Evolutionary conservation across 179 eudicot species (phyloP).

Genomic region (Beta corolliflora): DNA sequence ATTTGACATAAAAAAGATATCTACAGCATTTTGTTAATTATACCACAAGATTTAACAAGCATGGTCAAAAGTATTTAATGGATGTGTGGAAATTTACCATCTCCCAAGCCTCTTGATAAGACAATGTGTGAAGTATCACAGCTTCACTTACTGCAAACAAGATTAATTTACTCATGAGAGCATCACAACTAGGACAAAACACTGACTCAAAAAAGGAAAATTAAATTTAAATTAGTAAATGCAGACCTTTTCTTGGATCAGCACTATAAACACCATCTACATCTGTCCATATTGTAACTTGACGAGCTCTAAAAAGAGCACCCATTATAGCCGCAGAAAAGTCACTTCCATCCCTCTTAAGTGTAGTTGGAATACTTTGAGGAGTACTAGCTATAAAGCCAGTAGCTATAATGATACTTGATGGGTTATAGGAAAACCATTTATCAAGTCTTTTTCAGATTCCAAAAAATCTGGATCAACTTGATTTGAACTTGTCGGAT

Average conservation of each 20-base stretch:
- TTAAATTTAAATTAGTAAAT: background rate
- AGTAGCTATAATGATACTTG: slow-evolving; percentile 86
- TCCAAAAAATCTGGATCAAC: slow-evolving; percentile 92
- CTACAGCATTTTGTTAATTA: background rate
- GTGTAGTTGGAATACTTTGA: slow-evolving; percentile 90
- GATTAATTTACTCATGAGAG: slow-evolving; percentile 1
- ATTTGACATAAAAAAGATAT: background rate
- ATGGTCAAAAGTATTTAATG: background rate
- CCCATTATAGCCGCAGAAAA: slow-evolving; percentile 99
- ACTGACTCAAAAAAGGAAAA: background rate
- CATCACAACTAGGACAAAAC: background rate
- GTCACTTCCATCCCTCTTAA: slow-evolving; percentile 99
- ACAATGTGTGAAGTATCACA: slow-evolving; percentile 75
- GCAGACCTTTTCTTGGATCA: slow-evolving; percentile 97
- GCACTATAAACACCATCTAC: slow-evolving; percentile 98
- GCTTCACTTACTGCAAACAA: slow-evolving; percentile 89
- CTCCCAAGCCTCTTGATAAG: slow-evolving; percentile 99
- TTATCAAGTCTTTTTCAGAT: slow-evolving; percentile 84
- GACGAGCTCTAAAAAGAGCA: slow-evolving; percentile 82
- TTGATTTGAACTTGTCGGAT: slow-evolving; percentile 77
- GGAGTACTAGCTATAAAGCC: slow-evolving; percentile 97
- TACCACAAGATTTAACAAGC: background rate
- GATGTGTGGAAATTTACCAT: slow-evolving; percentile 50
- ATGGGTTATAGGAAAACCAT: slow-evolving; percentile 75
- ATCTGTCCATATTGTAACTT: slow-evolving; percentile 99